Base-by-base conservation (phyloP, 2,329 filamentous ascomycete genomes). In the Rhexocercosporidium sp. region DNA sequence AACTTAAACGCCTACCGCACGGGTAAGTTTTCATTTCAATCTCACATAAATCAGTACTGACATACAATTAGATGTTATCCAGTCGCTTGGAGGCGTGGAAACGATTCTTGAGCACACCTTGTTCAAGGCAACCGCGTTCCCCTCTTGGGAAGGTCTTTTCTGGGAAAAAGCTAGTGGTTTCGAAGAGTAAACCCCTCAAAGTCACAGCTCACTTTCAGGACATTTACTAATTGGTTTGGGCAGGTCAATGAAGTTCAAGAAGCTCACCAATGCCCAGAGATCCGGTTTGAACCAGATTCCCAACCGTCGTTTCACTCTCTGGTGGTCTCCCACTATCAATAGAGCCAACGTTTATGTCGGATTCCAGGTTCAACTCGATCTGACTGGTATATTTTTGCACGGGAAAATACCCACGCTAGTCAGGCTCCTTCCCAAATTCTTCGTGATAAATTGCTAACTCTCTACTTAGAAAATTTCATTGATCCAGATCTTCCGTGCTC, bases 401-500 rank as follows among this genome's bases (percentile, higher is more conserved):
- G 96, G 96, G 75, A 99, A 99, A 82, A 99, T 99, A 66, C 96
- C 96, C 6, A 20, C 20, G 6, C n/a, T 47, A 25, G 8, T 16
- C n/a, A 16, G 12, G 14, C 14, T 18, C 14, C 9, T 16, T 14
- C 39, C 12, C 14, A 14, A 44, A 5, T 18, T 5, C 39, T 44
- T 16, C 39, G 9, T 14, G n/a, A 12, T 44, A 44, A 44, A 5
- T 16, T 18, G 5, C 3, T 5, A 44, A 44, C 39, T n/a, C n/a
- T n/a, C 14, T 0, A 99, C 96, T 0, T 82, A 99, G 51, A 99
- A 99, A 82, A 99, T 99, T 70, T 97, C 94, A 0, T 84, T 99
- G 63, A 99, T 99, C 69, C 96, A 99, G 78, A 99, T 99, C 75
- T 99, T 99, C 92, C 91, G 96, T 78, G 96, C 96, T 62, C 96